Conservation (phyloP, 1,284 basidiomycete genomes). For the Singerocomus inundabilis region DNA sequence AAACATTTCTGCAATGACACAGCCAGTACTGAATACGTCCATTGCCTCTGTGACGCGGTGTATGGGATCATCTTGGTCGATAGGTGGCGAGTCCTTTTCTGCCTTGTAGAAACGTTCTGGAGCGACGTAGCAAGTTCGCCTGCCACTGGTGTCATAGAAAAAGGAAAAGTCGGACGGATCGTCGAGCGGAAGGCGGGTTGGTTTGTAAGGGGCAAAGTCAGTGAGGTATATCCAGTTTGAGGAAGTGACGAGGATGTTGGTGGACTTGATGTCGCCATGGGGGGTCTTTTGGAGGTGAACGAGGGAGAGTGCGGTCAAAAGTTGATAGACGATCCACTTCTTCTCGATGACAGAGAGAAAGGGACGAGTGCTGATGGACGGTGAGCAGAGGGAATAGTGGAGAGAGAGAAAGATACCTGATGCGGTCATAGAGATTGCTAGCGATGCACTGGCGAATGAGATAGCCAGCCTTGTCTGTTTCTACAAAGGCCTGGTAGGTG, state of each 20-base stretch:
- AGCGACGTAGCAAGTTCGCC: constrained; percentile 93
- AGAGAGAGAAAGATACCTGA: constrained; percentile 64
- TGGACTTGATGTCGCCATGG: constrained; percentile 98
- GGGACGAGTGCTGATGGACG: constrained; percentile 71
- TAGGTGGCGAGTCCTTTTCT: constrained; percentile 59
- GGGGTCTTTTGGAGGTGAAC: constrained; percentile 81
- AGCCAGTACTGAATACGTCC: constrained; percentile 97
- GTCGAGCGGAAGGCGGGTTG: constrained; percentile 91
- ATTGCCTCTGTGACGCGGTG: constrained; percentile 92
- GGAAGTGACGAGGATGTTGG: constrained; percentile 95
- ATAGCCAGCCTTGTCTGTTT: constrained; percentile 96
- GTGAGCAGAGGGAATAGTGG: neutral
- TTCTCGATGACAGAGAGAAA: constrained; percentile 93
- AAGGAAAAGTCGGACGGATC: constrained; percentile 98
- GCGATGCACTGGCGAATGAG: constrained; percentile 94
- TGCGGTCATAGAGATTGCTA: constrained; percentile 94
- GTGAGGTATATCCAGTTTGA: constrained; percentile 96
- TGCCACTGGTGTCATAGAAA: constrained; percentile 94
- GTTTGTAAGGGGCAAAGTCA: constrained; percentile 98
- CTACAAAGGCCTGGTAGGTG: constrained; percentile 87
- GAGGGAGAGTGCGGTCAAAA: constrained; percentile 83
- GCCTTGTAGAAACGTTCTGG: constrained; percentile 94
- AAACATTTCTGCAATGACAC: constrained; percentile 96
- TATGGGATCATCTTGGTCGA: constrained; percentile 48
- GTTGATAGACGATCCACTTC: constrained; percentile 97